Base-by-base conservation (phyloP, 2,329 filamentous ascomycete species). In the Fusarium compactum region DNA sequence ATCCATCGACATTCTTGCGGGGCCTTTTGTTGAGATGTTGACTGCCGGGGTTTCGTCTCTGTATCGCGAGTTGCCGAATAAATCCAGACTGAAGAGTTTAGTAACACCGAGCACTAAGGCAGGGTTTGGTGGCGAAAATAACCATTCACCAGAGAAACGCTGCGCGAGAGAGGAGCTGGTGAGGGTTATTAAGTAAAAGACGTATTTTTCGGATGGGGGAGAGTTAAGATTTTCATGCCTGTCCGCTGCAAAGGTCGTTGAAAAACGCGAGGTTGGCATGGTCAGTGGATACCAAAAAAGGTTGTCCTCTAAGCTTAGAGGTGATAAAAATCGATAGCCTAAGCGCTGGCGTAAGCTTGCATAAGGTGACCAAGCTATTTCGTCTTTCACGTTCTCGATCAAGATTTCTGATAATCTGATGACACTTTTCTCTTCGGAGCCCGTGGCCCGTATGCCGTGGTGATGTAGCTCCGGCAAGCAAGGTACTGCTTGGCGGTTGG, bases 241-340 rank as follows among this genome's bases (percentile, higher is more conserved):
- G 63, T 74, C 47, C 43, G 62, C 59, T 58, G 44, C 59, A 62
- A 53, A 68, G 69, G 74, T 74, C 48, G 50, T 68, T 40, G 22
- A 59, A 70, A 74, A 69, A 48, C 57, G 43, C 41, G 52, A 68
- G 61, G 59, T 72, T 58, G 58, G 46, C 38, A 27, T 44, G 24
- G n/a, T 14, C 18, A 38, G 34, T 38, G 34, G 34, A 38, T 38
- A 38, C 34, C 34, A 24, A 24, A 22, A 22, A 22, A 24, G 43
- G n/a, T 25, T 48, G 48, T 47, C 51, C 52, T 50, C 47, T 54
- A 51, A 47, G 54, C 6, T 38, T 38, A 38, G 34, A 38, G 34
- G 34, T 38, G 34, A 38, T 38, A 38, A n/a, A 38, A 7, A 38
- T 2, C 34, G 34, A 38, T 38, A 7, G 34, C 34, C 6, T n/a